A percentile compares a stretch with the other conserved stretches of the same genome.
phyloP scores from a whole-genome alignment of 2,329 filamentous ascomycete genomes.

The Metarhizium guizhouense region DNA sequence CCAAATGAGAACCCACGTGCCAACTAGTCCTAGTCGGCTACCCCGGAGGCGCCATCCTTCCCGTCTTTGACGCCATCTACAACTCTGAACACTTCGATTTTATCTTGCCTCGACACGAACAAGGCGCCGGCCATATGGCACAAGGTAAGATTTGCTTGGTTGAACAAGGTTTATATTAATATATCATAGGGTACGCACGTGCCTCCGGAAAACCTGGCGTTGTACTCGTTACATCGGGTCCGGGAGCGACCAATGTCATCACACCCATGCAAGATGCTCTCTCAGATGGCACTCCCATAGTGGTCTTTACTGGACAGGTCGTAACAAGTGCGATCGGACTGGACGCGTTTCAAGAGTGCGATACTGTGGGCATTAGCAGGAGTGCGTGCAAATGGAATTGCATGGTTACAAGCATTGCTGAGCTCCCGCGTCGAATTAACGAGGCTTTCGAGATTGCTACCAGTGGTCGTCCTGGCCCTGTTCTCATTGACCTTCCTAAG shows the following conservation, averaged over 20 bases:
- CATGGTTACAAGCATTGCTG: conserved; percentile 92
- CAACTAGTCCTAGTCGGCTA: conserved; percentile 57
- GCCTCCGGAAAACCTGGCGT: conserved; percentile 91
- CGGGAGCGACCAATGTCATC: conserved; percentile 91
- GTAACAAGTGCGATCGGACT: conserved; percentile 82
- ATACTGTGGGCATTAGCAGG: conserved; percentile 88
- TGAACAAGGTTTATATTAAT: background rate
- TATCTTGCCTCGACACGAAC: conserved; percentile 89
- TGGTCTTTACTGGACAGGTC: conserved; percentile 94
- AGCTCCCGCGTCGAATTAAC: conserved; percentile 88
- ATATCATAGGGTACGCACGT: conserved; percentile 56
- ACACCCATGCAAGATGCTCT: conserved; percentile 95
- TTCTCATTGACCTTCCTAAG: conserved; percentile 92
- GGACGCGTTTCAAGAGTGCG: conserved; percentile 94
- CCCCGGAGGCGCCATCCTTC: conserved; percentile 90
- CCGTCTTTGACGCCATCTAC: conserved; percentile 97
- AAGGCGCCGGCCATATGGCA: conserved; percentile 97
- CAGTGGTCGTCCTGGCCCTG: conserved; percentile 84
- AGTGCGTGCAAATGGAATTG: conserved; percentile 98
- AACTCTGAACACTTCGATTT: conserved; percentile 97
- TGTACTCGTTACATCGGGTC: conserved; percentile 92
- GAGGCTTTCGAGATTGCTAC: conserved; percentile 98
- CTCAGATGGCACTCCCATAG: conserved; percentile 90
- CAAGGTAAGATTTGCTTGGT: conserved; percentile 45
- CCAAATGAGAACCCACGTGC: background rate